These are phyloP conservation scores for Akanthomyces uredinophilus DNA, from an alignment of 2,329 filamentous ascomycete species.

Conservation along the genomic window DNA sequence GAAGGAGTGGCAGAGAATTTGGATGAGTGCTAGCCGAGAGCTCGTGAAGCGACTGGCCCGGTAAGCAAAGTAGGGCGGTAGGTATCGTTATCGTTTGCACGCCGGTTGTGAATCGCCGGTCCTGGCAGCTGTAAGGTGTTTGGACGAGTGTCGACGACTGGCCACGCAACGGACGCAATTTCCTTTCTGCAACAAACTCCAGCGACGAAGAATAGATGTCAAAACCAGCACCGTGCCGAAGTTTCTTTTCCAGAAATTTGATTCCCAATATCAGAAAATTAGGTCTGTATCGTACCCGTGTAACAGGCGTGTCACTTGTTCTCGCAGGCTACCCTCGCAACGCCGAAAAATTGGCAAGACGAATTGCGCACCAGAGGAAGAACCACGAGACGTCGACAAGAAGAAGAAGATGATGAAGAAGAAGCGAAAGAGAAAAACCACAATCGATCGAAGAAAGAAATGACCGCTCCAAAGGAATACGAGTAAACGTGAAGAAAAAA, in stretches of 20 bases:
- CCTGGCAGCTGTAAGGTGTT: constrained; percentile 12
- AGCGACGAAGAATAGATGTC: background rate
- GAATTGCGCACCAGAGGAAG: background rate
- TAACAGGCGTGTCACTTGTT: constrained; percentile 5
- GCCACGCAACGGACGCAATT: background rate
- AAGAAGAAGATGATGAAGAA: no score
- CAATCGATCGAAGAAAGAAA: background rate
- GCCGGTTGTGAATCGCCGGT: constrained; percentile 5
- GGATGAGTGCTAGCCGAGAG: background rate
- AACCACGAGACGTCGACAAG: background rate
- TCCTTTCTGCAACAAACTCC: background rate
- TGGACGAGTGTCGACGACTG: background rate
- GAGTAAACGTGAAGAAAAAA: background rate
- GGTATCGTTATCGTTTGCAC: constrained; percentile 9
- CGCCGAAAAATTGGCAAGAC: background rate
- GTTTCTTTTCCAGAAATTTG: background rate
- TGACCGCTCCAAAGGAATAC: background rate
- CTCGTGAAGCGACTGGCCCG: background rate
- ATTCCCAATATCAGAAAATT: background rate
- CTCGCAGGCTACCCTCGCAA: background rate
- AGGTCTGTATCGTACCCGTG: constrained; percentile 1
- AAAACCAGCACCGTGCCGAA: background rate
- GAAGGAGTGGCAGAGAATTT: background rate
- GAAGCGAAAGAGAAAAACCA: no score
- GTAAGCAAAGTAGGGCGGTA: no score